A percentile compares a stretch with the other conserved stretches of the same genome.
Conservation (phyloP, 2,329 filamentous ascomycete genomes). For the Paecilomyces fulvus region DNA sequence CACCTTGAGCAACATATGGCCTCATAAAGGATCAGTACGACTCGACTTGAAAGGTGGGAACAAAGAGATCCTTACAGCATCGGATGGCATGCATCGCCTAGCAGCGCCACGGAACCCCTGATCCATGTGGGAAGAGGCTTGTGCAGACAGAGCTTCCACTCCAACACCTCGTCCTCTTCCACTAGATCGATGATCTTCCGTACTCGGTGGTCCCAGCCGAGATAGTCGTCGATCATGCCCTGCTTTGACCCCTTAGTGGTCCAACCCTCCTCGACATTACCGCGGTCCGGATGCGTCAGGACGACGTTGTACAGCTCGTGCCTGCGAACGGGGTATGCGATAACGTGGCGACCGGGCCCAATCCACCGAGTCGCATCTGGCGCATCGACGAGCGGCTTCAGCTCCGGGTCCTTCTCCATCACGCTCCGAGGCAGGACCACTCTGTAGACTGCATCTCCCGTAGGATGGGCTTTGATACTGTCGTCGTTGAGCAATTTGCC, state of each 20-base stretch:
- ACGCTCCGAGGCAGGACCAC: constrained; percentile 64
- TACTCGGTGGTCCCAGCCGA: constrained; percentile 53
- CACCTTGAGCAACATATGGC: constrained; percentile 36
- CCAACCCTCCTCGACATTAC: constrained; percentile 55
- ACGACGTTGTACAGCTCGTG: constrained; percentile 60
- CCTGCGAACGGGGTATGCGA: constrained; percentile 64
- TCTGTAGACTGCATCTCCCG: constrained; percentile 68
- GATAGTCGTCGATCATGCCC: constrained; percentile 53
- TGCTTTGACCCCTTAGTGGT: constrained; percentile 55
- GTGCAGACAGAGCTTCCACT: constrained; percentile 31
- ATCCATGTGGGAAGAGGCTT: constrained; percentile 27
- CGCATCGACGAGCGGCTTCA: constrained; percentile 57
- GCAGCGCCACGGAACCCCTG: constrained; percentile 25
- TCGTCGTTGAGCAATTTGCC: constrained; percentile 28
- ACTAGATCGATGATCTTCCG: constrained; percentile 53
- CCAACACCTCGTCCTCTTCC: constrained; percentile 42
- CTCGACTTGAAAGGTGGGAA: background rate
- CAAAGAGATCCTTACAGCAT: constrained; percentile 27
- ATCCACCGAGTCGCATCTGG: constrained; percentile 68
- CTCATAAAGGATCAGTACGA: constrained; percentile 8
- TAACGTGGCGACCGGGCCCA: constrained; percentile 65
- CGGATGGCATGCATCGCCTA: constrained; percentile 40
- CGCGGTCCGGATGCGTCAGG: constrained; percentile 52
- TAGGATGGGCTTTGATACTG: constrained; percentile 29
- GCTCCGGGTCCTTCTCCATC: constrained; percentile 59